Percentiles rank a stretch among this genome's conserved stretches.
phyloP scores from a whole-genome alignment of 306 rosid genomes.

The Pterocarpus macrocarpus region DNA sequence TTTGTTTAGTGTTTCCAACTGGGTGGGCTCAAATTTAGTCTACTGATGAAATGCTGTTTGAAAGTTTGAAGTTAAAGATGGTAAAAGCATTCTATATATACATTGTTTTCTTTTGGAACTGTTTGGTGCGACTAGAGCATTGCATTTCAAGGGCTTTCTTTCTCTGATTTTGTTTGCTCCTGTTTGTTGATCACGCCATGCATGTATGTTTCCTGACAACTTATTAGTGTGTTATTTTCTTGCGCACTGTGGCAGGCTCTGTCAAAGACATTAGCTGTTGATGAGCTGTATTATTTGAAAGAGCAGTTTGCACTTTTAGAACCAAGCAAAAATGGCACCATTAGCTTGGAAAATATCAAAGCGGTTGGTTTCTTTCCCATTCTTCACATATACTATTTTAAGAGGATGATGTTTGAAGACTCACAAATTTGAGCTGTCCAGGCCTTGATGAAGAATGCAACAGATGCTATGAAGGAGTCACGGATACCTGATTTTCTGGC shows the following conservation, averaged over 20 bases:
- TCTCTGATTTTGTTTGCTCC: neutral
- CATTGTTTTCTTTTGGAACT: conserved; percentile 17
- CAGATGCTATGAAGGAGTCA: conserved; percentile 96
- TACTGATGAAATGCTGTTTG: conserved; percentile 30
- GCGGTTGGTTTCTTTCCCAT: conserved; percentile 58
- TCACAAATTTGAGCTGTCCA: conserved; percentile 53
- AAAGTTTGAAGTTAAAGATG: conserved; percentile 19
- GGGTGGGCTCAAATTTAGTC: conserved; percentile 3
- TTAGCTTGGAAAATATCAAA: conserved; percentile 77
- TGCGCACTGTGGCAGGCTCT: conserved; percentile 70
- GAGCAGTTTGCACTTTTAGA: conserved; percentile 75
- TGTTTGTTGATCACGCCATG: neutral
- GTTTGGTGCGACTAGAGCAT: neutral
- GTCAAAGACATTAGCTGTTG: conserved; percentile 78
- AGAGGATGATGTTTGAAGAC: conserved; percentile 41
- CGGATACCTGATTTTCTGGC: conserved; percentile 74
- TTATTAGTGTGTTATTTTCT: conserved; percentile 29
- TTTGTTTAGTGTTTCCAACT: conserved; percentile 28
- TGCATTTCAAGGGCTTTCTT: conserved; percentile 9
- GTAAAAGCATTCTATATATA: neutral
- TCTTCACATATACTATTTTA: conserved; percentile 16
- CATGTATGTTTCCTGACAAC: conserved; percentile 24
- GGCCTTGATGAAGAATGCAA: conserved; percentile 84
- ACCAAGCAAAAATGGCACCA: conserved; percentile 74
- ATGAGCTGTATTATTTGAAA: conserved; percentile 73